phyloP scores from a whole-genome alignment of 164 flowering plant species.

The Dillenia turbinata region DNA sequence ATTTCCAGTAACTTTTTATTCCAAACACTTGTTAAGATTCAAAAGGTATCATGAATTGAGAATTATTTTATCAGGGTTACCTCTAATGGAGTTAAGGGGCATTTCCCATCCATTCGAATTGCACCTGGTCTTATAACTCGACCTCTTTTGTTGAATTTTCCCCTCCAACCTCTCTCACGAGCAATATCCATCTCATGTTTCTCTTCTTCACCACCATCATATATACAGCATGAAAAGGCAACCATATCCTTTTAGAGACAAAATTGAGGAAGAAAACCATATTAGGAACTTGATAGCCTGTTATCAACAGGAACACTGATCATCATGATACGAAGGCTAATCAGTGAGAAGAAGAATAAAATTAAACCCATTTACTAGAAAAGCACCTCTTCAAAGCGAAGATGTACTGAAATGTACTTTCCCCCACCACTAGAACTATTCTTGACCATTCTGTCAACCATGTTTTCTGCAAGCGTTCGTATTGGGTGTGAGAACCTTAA shows the following conservation, averaged over 20 bases:
- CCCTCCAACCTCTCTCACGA: conserved; percentile 91
- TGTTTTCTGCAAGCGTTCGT: conserved; percentile 64
- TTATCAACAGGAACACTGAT: too few species aligned
- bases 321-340: too few species aligned
- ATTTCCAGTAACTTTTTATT: too few species aligned
- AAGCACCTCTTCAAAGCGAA: conserved; percentile 89
- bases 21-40: too few species aligned
- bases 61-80: conserved; percentile 25
- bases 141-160: conserved; percentile 75
- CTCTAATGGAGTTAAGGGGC: conserved; percentile 96
- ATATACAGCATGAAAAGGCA: conserved; percentile 94
- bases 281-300: too few species aligned
- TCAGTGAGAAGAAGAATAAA: too few species aligned
- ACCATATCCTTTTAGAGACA: conserved; percentile 77
- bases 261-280: not conserved
- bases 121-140: conserved; percentile 82
- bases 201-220: conserved; percentile 96
- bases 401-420: conserved; percentile 89
- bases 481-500: conserved; percentile 79
- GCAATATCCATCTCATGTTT: conserved; percentile 90
- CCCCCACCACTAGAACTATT: conserved; percentile 69
- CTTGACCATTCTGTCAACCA: conserved; percentile 81
- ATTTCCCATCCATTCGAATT: conserved; percentile 87
- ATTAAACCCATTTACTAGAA: not conserved
- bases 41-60: too few species aligned